Percentiles rank a stretch among this genome's conserved stretches.
phyloP scores from a whole-genome alignment of 108 stramenopile genomes.

The Cyclotella distinguenda region DNA sequence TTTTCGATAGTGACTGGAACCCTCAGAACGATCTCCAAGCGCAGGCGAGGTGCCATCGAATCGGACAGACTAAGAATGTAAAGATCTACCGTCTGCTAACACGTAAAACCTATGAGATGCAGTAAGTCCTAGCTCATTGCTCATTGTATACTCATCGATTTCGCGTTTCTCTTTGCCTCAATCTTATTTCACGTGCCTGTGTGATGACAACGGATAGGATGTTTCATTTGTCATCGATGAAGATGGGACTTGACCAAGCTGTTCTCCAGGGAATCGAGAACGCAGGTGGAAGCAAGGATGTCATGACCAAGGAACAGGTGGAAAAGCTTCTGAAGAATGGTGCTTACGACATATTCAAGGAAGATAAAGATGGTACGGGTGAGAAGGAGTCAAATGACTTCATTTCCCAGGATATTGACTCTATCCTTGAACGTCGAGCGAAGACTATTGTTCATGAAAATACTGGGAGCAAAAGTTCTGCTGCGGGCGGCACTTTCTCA shows the following conservation, averaged over 20 bases:
- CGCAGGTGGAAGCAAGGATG: conserved; percentile 53
- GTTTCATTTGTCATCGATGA: conserved; percentile 96
- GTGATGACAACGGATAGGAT: conserved; percentile 72
- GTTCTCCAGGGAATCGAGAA: conserved; percentile 91
- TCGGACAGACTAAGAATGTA: conserved; percentile 96
- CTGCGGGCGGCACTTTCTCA: conserved; percentile 88
- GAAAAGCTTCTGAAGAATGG: conserved; percentile 81
- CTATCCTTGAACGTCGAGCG: conserved; percentile 72
- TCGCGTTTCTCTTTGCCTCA: background rate
- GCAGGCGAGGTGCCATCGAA: conserved; percentile 95
- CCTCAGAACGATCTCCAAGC: conserved; percentile 99
- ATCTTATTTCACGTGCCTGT: background rate
- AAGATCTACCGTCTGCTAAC: conserved; percentile 91
- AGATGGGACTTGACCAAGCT: conserved; percentile 98
- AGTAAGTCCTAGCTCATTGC: conserved; percentile 9
- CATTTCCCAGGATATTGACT: conserved; percentile 82
- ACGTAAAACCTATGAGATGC: conserved; percentile 92
- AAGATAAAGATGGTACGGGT: conserved; percentile 77
- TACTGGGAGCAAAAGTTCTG: conserved; percentile 66
- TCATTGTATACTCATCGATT: background rate
- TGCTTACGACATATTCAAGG: conserved; percentile 89
- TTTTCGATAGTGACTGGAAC: conserved; percentile 96
- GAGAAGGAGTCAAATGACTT: conserved; percentile 84
- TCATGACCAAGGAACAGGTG: conserved; percentile 80
- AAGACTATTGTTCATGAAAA: conserved; percentile 82